phyloP scores from a whole-genome alignment of 2,329 filamentous ascomycete genomes.

The Stagonosporopsis rhizophila region DNA sequence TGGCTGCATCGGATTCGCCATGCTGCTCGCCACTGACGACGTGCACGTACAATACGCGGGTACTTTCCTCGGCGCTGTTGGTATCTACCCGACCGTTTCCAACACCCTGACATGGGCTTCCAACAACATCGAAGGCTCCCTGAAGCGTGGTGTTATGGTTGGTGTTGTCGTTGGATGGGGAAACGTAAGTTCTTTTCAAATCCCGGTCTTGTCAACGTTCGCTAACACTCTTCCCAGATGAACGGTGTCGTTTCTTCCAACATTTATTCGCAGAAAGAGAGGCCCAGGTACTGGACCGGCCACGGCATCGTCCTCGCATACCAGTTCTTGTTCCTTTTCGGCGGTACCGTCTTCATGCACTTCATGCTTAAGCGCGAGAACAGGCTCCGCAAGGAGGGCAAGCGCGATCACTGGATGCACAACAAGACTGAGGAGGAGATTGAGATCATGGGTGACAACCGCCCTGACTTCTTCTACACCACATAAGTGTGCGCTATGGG shows the following conservation, averaged over 20 bases:
- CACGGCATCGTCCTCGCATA: conserved; percentile 80
- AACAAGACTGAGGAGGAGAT: conserved; percentile 71
- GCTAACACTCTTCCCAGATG: conserved; percentile 49
- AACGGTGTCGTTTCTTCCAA: conserved; percentile 87
- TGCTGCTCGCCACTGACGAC: conserved; percentile 72
- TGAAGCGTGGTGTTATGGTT: conserved; percentile 87
- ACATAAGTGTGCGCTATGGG: conserved; percentile 48
- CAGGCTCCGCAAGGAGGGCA: conserved; percentile 66
- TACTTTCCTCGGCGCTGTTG: conserved; percentile 82
- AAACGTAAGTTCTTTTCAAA: conserved; percentile 57
- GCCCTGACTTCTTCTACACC: conserved; percentile 74
- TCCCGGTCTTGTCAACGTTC: neutral
- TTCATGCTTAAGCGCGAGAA: conserved; percentile 73
- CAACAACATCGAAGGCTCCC: conserved; percentile 92
- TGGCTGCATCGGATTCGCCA: conserved; percentile 78
- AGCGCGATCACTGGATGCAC: conserved; percentile 70
- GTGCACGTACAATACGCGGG: conserved; percentile 80
- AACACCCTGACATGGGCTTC: conserved; percentile 89
- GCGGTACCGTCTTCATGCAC: conserved; percentile 72
- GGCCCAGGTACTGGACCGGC: conserved; percentile 72
- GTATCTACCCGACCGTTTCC: conserved; percentile 86
- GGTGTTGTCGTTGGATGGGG: conserved; percentile 91
- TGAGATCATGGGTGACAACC: conserved; percentile 70
- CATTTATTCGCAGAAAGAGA: conserved; percentile 70
- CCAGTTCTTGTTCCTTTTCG: conserved; percentile 72